Base-by-base conservation (phyloP, 2,329 filamentous ascomycete species). In the Neurospora sp. region DNA sequence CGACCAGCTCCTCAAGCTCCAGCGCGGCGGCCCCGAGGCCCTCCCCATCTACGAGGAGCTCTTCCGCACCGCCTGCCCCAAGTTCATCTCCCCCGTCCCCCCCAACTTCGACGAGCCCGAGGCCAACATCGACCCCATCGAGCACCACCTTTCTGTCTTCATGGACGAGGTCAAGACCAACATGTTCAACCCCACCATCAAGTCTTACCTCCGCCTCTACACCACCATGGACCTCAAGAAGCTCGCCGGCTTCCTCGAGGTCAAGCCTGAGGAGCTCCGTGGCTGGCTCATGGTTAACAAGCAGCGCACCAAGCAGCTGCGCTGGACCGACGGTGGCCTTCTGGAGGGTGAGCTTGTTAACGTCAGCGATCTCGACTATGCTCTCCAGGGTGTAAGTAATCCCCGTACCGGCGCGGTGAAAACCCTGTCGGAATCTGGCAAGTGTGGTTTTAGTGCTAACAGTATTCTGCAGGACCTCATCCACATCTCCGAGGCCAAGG, bases 81-180 rank as follows among this genome's bases (percentile, higher is more conserved):
- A 97, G 86, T 99, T 99, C 87, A 99, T 99, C 87, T 96, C 91
- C 73, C 96, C 96, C 68, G 96, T 96, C 19, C 93, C 94, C 71
- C 96, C 96, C 68, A 94, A 99, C 84, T 99, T 99, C 81, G 96
- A 98, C 80, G 95, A 96, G 87, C 93, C 96, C 73, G 90, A 94
- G 82, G 84, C 94, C 83, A 99, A 99, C 86, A 87, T 98, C 77
- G 96, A 99, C 84, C 96, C 96, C 62, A 89, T 97, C 75, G 95
- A 99, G 84, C 96, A 99, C 86, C 95, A 99, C 83, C 89, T 97
- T 74, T 87, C 92, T 77, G 91, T 99, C 83, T 99, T 99, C 87
- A 98, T 99, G 95, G 94, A 97, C 76, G 96, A 99, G 85, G 95
- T 99, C 82, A 97, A 97, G 89, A 97, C 93, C 83, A 98, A 97